A percentile compares a stretch with the other conserved stretches of the same genome.
Conservation (phyloP, 495 filamentous ascomycete species). For the Penicillium lividum region DNA sequence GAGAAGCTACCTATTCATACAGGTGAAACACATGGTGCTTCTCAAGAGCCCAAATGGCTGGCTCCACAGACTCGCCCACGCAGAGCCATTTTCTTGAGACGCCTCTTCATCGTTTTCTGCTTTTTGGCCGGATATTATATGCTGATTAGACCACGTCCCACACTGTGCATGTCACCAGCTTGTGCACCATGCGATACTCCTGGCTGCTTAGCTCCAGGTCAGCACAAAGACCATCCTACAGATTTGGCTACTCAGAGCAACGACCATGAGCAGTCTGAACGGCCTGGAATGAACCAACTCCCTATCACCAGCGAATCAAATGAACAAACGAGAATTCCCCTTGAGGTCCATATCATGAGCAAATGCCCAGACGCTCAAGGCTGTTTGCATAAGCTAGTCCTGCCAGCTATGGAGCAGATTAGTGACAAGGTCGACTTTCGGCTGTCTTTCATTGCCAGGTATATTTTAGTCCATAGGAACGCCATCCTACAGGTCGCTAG, state of each 20-base stretch:
- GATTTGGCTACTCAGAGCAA: neutral
- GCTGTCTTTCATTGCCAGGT: slow-evolving; percentile 87
- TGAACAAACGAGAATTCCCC: slow-evolving; percentile 55
- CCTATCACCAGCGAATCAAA: neutral
- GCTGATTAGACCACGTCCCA: neutral
- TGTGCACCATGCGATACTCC: neutral
- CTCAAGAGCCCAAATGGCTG: neutral
- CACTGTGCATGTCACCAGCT: neutral
- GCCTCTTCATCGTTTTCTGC: slow-evolving; percentile 4
- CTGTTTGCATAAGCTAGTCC: slow-evolving; percentile 76
- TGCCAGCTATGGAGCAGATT: slow-evolving; percentile 83
- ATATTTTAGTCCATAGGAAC: slow-evolving; percentile 17
- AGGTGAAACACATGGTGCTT: slow-evolving; percentile 12
- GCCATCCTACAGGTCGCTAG: neutral
- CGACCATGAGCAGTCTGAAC: neutral
- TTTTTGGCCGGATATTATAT: neutral
- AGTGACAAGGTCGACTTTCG: slow-evolving; percentile 85
- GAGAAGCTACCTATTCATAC: slow-evolving; percentile 29
- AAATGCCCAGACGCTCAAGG: slow-evolving; percentile 88
- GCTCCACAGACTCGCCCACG: neutral
- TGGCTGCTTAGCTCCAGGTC: neutral
- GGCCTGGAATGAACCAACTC: neutral
- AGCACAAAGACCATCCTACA: neutral
- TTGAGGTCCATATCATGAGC: slow-evolving; percentile 92
- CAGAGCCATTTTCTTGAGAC: neutral